These are phyloP conservation scores for Microsporum canis DNA, from an alignment of 2,329 filamentous ascomycete species.

Conservation along the genomic window DNA sequence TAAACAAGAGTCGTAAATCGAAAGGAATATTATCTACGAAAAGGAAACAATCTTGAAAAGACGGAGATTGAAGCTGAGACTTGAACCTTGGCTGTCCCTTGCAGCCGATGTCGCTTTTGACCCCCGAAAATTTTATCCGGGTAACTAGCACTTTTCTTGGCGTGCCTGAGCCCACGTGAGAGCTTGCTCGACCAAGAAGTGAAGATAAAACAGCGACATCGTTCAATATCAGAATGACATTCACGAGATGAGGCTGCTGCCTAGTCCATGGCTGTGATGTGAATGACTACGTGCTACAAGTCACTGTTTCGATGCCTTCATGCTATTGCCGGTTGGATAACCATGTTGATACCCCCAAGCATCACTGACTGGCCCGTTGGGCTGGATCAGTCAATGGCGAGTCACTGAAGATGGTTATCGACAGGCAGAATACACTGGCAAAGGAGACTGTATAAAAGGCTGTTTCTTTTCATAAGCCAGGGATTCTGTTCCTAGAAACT, in stretches of 20 bases:
- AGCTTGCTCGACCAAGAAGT: neutral
- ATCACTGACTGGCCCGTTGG: neutral
- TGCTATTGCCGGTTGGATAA: neutral
- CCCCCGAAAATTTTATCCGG: neutral
- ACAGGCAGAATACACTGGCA: neutral
- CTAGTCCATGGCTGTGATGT: neutral
- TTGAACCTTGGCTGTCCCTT: neutral
- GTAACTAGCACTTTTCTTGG: neutral
- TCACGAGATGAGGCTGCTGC: neutral
- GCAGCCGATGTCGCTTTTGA: constrained; percentile 1
- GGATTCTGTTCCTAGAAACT: neutral
- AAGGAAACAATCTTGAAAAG: neutral
- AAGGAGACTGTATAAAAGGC: neutral
- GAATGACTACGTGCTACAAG: neutral
- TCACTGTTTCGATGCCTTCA: neutral
- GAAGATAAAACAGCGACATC: neutral
- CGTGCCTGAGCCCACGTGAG: neutral
- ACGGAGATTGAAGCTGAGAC: neutral
- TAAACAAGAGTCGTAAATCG: neutral
- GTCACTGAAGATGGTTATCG: neutral
- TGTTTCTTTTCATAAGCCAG: neutral
- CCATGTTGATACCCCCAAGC: neutral
- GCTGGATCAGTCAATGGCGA: neutral
- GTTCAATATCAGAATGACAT: neutral
- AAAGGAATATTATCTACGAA: neutral